These are phyloP conservation scores for Ophiosphaerella korrae DNA, from an alignment of 2,329 filamentous ascomycete genomes.

Conservation along the genomic window DNA sequence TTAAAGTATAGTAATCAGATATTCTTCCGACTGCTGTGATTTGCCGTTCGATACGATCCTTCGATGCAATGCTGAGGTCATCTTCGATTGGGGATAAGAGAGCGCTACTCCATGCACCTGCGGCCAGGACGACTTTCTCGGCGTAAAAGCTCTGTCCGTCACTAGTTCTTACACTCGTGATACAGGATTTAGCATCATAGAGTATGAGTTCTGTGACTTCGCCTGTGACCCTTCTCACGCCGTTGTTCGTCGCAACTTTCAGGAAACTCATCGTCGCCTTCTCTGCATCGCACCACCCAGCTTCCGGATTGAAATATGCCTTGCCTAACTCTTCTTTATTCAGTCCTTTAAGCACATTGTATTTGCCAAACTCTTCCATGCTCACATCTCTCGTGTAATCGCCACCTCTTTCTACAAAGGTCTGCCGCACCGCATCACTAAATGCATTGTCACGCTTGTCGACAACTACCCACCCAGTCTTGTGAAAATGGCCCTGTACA, in stretches of 20 bases:
- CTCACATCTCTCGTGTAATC: constrained; percentile 46
- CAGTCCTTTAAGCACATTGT: constrained; percentile 43
- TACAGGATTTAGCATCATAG: constrained; percentile 32
- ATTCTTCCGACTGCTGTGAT: constrained; percentile 63
- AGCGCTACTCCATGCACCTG: constrained; percentile 62
- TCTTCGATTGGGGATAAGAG: constrained; percentile 59
- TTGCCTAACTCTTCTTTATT: constrained; percentile 25
- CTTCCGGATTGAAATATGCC: constrained; percentile 57
- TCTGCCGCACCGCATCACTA: constrained; percentile 58
- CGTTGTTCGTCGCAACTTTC: constrained; percentile 50
- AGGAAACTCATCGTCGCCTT: constrained; percentile 53
- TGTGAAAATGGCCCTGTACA: constrained; percentile 55
- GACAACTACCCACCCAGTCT: constrained; percentile 65
- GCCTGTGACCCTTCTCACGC: constrained; percentile 53
- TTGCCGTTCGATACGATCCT: constrained; percentile 58
- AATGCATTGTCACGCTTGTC: constrained; percentile 54
- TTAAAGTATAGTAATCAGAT: constrained; percentile 62
- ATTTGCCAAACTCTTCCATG: constrained; percentile 51
- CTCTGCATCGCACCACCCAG: constrained; percentile 61
- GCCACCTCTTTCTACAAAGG: constrained; percentile 53
- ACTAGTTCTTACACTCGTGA: constrained; percentile 55
- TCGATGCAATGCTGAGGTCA: constrained; percentile 48
- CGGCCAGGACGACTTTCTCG: constrained; percentile 60
- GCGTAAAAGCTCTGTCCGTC: constrained; percentile 57
- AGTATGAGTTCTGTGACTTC: constrained; percentile 53